Evolutionary conservation across 1,139 yeast species (phyloP).

Genomic region (Taphrina flavorubra): DNA sequence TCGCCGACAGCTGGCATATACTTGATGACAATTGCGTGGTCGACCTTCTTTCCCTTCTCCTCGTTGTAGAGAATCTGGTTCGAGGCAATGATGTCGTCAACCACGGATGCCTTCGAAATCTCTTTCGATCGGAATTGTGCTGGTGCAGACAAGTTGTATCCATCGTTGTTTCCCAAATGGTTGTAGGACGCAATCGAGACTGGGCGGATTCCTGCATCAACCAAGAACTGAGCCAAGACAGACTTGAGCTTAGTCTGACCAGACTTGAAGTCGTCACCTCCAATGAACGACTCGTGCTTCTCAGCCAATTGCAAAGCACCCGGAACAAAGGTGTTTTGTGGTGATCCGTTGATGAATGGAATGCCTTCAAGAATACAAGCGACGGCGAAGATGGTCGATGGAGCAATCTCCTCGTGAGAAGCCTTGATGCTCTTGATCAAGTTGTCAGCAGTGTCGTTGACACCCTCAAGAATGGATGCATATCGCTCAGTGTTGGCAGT

Average conservation of each 20-base stretch:
- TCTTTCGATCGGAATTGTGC: conserved; percentile 94
- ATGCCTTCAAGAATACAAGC: conserved; percentile 86
- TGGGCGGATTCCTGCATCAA: conserved; percentile 97
- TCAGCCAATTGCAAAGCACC: conserved; percentile 93
- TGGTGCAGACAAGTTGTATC: conserved; percentile 88
- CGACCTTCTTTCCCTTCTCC: conserved; percentile 76
- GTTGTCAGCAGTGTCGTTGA: conserved; percentile 87
- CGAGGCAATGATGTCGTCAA: conserved; percentile 91
- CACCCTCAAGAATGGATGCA: conserved; percentile 75
- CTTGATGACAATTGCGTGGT: conserved; percentile 94
- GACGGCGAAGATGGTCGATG: conserved; percentile 89
- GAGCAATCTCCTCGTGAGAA: conserved; percentile 84
- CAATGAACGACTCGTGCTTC: conserved; percentile 74
- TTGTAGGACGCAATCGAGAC: conserved; percentile 92
- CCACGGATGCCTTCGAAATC: conserved; percentile 89
- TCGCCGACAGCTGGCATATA: conserved; percentile 94
- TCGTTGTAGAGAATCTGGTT: conserved; percentile 85
- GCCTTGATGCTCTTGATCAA: conserved; percentile 72
- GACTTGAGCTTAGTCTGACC: conserved; percentile 97
- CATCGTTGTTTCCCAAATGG: conserved; percentile 96
- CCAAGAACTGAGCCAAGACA: conserved; percentile 91
- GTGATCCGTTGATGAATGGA: conserved; percentile 95
- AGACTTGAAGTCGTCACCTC: conserved; percentile 96
- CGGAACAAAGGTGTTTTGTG: conserved; percentile 96
- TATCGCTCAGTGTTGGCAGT: conserved; percentile 97